phyloP scores from a whole-genome alignment of 495 filamentous ascomycete genomes.

The Viridothelium virens region DNA sequence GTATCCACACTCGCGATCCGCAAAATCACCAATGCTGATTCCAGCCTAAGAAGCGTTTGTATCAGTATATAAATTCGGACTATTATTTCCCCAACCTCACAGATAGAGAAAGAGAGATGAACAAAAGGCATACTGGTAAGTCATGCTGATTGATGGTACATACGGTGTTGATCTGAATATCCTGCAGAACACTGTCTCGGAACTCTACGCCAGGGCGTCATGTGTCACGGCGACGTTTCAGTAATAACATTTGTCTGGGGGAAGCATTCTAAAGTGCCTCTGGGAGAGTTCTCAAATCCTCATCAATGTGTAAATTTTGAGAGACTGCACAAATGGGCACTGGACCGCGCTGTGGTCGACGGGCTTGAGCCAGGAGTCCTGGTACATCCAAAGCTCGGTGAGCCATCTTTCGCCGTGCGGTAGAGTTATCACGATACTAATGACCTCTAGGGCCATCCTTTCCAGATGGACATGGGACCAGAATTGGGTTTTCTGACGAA shows the following conservation, averaged over 20 bases:
- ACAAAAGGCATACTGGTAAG: constrained; percentile 10
- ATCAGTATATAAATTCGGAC: constrained; percentile 9
- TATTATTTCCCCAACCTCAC: constrained; percentile 10
- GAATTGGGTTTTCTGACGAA: constrained; percentile 9
- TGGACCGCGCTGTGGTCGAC: not conserved
- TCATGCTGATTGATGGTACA: not conserved
- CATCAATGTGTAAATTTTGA: constrained; percentile 12
- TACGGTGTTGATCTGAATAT: constrained; percentile 1
- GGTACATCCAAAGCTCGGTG: constrained; percentile 11
- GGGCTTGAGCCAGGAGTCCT: constrained; percentile 10
- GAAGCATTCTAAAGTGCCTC: constrained; percentile 11
- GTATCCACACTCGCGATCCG: not conserved
- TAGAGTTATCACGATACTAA: constrained; percentile 1
- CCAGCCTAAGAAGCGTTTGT: constrained; percentile 4
- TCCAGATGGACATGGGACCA: constrained; percentile 11
- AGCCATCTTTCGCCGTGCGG: constrained; percentile 3
- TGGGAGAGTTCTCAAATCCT: constrained; percentile 11
- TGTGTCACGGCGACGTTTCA: constrained; percentile 10
- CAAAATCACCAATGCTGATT: constrained; percentile 3
- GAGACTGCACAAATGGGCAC: constrained; percentile 5
- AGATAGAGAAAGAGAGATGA: constrained; percentile 13
- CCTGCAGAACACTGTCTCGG: constrained; percentile 12
- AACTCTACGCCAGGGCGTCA: constrained; percentile 10
- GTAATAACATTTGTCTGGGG: constrained; percentile 10
- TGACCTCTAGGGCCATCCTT: constrained; percentile 8